phyloP scores from a whole-genome alignment of 2,329 filamentous ascomycete genomes.

The Penicillium sp. region DNA sequence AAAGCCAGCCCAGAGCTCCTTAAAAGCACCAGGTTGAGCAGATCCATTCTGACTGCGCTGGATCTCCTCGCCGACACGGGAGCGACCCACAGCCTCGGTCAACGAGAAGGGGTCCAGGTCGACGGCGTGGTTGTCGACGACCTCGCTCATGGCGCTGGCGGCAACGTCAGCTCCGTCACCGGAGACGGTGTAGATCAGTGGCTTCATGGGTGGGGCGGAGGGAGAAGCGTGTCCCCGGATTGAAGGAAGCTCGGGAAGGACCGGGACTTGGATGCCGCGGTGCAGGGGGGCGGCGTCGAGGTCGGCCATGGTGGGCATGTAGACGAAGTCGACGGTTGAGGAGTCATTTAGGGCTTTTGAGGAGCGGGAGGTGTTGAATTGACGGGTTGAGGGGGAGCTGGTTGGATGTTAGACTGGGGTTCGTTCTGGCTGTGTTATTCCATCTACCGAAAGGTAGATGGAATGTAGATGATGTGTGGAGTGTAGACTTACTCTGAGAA shows the following conservation, averaged over 20 bases:
- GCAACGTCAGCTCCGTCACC: slow-evolving; percentile 45
- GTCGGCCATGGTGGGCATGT: slow-evolving; percentile 56
- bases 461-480: slow-evolving; percentile 5
- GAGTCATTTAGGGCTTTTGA: slow-evolving; percentile 59
- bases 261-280: slow-evolving; percentile 51
- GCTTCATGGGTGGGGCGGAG: slow-evolving; percentile 50
- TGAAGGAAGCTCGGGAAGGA: slow-evolving; percentile 47
- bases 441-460: background rate
- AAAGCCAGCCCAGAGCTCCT: slow-evolving; percentile 40
- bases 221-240: slow-evolving; percentile 28
- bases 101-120: slow-evolving; percentile 60
- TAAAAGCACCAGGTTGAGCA: slow-evolving; percentile 33
- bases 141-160: slow-evolving; percentile 59
- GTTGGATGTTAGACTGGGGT: slow-evolving; percentile 18
- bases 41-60: slow-evolving; percentile 37
- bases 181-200: slow-evolving; percentile 58
- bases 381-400: slow-evolving; percentile 58
- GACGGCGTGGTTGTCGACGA: slow-evolving; percentile 58
- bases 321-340: slow-evolving; percentile 66
- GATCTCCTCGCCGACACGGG: slow-evolving; percentile 38
- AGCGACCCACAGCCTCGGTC: slow-evolving; percentile 51
- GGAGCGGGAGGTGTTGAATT: slow-evolving; percentile 64
- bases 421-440: background rate
- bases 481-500: slow-evolving; percentile 38
- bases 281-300: slow-evolving; percentile 40